Conservation (phyloP, 768 basidiomycete species). For the Cystoderma amianthinum region DNA sequence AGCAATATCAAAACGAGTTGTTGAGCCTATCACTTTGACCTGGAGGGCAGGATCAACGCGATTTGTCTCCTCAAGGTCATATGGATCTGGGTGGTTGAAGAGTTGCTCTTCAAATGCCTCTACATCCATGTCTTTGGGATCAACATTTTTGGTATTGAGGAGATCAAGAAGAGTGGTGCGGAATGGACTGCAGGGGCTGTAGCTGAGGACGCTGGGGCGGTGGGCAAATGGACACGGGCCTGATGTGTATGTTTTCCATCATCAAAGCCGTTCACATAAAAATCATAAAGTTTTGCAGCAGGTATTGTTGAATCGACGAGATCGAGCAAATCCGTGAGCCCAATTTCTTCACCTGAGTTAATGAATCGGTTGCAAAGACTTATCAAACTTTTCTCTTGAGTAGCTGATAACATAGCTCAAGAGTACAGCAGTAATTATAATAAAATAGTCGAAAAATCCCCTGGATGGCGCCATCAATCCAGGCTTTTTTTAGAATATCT, state of each 20-base stretch:
- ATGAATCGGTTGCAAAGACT: background rate
- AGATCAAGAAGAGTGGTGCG: too few species aligned
- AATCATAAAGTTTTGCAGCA: background rate
- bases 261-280: background rate
- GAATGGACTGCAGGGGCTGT: too few species aligned
- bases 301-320: background rate
- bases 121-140: too few species aligned
- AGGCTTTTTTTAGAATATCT: background rate
- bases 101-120: too few species aligned
- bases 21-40: background rate
- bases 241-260: too few species aligned
- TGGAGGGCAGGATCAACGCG: too few species aligned
- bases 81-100: too few species aligned
- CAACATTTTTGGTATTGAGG: too few species aligned
- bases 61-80: too few species aligned
- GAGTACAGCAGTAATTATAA: background rate
- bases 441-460: background rate
- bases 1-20: too few species aligned
- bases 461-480: background rate
- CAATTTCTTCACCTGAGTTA: background rate
- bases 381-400: background rate
- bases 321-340: background rate
- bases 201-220: too few species aligned
- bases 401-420: background rate
- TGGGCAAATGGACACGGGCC: too few species aligned